A percentile compares a stretch with the other conserved stretches of the same genome.
Conservation (phyloP, 495 filamentous ascomycete species). For the Apiosordaria backusii region DNA sequence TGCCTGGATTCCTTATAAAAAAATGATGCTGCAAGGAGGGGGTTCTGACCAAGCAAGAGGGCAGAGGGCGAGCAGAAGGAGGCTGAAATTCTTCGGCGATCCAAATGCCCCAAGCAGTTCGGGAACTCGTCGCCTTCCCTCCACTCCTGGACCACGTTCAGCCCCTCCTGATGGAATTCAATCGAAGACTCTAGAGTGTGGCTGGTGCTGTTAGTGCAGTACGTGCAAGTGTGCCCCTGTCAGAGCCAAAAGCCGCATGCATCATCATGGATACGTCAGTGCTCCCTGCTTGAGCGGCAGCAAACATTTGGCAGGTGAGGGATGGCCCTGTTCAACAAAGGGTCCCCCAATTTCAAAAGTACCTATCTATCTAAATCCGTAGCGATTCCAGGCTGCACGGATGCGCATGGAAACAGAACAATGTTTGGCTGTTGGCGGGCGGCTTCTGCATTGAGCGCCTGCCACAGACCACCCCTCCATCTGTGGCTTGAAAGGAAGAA, state of each 20-base stretch:
- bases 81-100: conserved; percentile 34
- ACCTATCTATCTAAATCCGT: conserved; percentile 16
- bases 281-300: background rate
- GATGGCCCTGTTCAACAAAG: too few relatives aligned
- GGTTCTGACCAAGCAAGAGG: conserved; percentile 18
- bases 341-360: too few relatives aligned
- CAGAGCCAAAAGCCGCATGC: background rate
- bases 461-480: background rate
- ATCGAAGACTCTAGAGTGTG: conserved; percentile 39
- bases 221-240: conserved; percentile 7
- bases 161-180: conserved; percentile 39
- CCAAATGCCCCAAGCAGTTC: conserved; percentile 22
- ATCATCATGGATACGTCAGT: too few relatives aligned
- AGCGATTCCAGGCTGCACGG: background rate
- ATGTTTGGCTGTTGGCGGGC: background rate
- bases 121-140: conserved; percentile 31
- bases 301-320: background rate
- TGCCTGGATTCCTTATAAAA: background rate
- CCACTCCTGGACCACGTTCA: conserved; percentile 23
- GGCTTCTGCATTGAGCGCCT: background rate
- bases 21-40: conserved; percentile 22
- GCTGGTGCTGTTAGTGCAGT: conserved; percentile 30
- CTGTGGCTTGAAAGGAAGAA: conserved; percentile 3
- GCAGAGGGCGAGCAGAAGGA: conserved; percentile 11
- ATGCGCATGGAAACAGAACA: conserved; percentile 20